These are phyloP conservation scores for Cyclanthera cordifolia DNA, from an alignment of 306 rosid genomes.

Conservation along the genomic window DNA sequence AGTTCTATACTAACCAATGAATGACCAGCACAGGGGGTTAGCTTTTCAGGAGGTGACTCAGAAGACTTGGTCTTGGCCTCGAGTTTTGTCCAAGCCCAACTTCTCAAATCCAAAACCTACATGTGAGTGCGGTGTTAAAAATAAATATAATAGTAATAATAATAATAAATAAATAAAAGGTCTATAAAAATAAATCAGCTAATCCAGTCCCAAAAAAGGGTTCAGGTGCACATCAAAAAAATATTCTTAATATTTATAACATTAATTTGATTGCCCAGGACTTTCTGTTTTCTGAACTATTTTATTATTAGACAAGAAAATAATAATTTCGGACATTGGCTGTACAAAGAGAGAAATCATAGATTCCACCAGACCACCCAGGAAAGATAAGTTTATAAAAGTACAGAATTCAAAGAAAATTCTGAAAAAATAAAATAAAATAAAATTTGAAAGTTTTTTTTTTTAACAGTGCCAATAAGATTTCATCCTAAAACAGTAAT, in stretches of 20 bases:
- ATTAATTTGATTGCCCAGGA: background rate
- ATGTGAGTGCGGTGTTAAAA: constrained; percentile 11
- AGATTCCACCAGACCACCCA: background rate
- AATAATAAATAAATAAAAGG: background rate
- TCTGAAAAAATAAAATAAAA: background rate
- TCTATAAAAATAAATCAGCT: background rate
- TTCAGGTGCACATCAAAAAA: background rate
- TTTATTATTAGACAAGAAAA: background rate
- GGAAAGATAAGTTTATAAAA: background rate
- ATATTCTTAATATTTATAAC: background rate
- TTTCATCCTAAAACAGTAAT: background rate
- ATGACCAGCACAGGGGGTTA: constrained; percentile 76
- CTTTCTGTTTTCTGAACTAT: constrained; percentile 1
- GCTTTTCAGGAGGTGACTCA: constrained; percentile 35
- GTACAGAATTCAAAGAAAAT: background rate
- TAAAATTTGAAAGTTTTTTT: background rate
- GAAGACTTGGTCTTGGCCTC: constrained; percentile 46
- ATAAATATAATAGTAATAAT: no score
- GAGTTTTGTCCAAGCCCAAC: constrained; percentile 79
- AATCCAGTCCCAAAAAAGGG: background rate
- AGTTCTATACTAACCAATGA: constrained; percentile 59
- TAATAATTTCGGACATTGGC: background rate
- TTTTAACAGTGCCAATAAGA: background rate
- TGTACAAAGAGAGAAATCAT: background rate
- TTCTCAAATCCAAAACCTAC: constrained; percentile 83